phyloP scores from a whole-genome alignment of 164 flowering plant genomes.

The Magnolia sinica region DNA sequence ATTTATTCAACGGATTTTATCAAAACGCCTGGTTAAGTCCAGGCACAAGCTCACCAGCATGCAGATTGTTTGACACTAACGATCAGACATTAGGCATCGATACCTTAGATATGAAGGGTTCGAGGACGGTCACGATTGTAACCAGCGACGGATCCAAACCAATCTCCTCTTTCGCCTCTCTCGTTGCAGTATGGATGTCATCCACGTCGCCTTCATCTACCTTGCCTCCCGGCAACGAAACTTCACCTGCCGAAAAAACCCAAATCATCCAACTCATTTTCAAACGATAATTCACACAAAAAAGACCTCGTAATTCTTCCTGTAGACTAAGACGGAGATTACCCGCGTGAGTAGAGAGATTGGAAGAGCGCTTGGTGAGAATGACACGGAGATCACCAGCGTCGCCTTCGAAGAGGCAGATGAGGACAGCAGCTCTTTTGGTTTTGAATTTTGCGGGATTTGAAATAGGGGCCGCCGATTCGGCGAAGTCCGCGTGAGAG shows the following conservation, averaged over 20 bases:
- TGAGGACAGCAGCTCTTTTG: slow-evolving; percentile 55
- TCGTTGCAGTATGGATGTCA: slow-evolving; percentile 69
- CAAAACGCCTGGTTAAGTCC: too few species aligned
- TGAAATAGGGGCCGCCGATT: slow-evolving; percentile 52
- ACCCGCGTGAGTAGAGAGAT: slow-evolving; percentile 59
- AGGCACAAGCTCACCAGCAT: too few species aligned
- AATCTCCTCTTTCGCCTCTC: slow-evolving; percentile 94
- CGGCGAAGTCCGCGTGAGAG: slow-evolving; percentile 67
- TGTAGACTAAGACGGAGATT: neutral
- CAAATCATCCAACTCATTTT: neutral
- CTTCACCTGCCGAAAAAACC: slow-evolving; percentile 57
- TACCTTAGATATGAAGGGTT: slow-evolving; percentile 88
- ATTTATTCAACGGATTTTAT: too few species aligned
- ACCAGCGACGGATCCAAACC: slow-evolving; percentile 90
- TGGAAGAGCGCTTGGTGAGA: slow-evolving; percentile 58
- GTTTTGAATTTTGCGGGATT: slow-evolving; percentile 43
- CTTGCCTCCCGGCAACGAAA: slow-evolving; percentile 94
- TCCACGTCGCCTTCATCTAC: slow-evolving; percentile 77
- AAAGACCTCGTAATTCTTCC: neutral
- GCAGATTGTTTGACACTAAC: too few species aligned
- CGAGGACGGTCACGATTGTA: slow-evolving; percentile 62
- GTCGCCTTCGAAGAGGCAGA: slow-evolving; percentile 57
- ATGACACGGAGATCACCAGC: slow-evolving; percentile 49
- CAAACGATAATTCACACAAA: neutral
- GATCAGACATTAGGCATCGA: neutral